A percentile compares a stretch with the other conserved stretches of the same genome.
phyloP scores from a whole-genome alignment of 768 basidiomycete species.

The Leccinum olivaceopallidum region DNA sequence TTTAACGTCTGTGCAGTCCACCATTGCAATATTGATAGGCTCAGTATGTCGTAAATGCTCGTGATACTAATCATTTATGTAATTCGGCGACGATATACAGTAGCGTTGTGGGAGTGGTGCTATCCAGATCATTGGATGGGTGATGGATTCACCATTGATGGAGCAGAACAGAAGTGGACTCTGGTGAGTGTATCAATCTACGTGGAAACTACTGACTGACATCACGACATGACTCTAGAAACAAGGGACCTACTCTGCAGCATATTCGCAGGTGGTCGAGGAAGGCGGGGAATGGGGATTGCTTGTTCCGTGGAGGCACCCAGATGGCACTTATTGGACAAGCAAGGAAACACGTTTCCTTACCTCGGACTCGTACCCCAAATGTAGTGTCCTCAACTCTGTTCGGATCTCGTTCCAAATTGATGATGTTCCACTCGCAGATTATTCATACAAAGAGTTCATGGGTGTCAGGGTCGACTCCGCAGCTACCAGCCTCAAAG shows the following conservation, averaged over 20 bases:
- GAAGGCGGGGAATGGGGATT: constrained; percentile 20
- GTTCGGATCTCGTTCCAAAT: background rate
- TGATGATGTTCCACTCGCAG: constrained; percentile 11
- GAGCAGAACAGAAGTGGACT: constrained; percentile 21
- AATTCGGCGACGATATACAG: constrained; percentile 6
- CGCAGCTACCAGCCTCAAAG: constrained; percentile 8
- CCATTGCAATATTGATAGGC: constrained; percentile 26
- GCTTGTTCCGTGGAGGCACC: constrained; percentile 27
- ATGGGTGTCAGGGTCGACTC: constrained; percentile 28
- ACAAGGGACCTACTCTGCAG: constrained; percentile 21
- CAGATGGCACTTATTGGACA: constrained; percentile 27
- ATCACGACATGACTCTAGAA: constrained; percentile 5
- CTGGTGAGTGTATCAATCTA: constrained; percentile 13
- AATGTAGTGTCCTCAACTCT: constrained; percentile 14
- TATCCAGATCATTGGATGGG: constrained; percentile 32
- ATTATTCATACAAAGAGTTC: constrained; percentile 31
- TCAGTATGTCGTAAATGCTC: constrained; percentile 9
- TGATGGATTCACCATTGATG: constrained; percentile 19
- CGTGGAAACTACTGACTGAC: background rate
- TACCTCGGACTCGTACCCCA: constrained; percentile 18
- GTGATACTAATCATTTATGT: background rate
- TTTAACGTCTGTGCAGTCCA: constrained; percentile 19
- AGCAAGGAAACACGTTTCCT: constrained; percentile 27
- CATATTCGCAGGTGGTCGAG: constrained; percentile 23
- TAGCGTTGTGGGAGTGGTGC: constrained; percentile 33